phyloP scores from a whole-genome alignment of 345 rosid genomes.

The Aquilaria sinensis region DNA sequence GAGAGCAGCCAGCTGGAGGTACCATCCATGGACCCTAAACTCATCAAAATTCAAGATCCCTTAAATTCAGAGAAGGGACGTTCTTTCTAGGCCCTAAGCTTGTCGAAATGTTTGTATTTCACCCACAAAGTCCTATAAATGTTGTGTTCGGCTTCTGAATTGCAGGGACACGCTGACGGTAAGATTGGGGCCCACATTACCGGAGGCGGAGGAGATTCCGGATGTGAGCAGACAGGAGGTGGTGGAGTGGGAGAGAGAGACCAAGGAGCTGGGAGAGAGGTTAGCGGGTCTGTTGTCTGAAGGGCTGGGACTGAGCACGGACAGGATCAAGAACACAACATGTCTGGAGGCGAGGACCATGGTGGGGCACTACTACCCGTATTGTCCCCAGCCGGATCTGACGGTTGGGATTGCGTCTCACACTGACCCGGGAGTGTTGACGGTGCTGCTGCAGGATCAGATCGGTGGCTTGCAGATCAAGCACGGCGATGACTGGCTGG shows the following conservation, averaged over 20 bases:
- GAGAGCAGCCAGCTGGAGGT: slow-evolving; percentile 66
- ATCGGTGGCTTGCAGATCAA: slow-evolving; percentile 50
- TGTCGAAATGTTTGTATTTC: too few relatives aligned
- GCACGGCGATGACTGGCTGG: slow-evolving; percentile 37
- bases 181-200: slow-evolving; percentile 19
- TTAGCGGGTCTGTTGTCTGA: slow-evolving; percentile 40
- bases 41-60: not conserved
- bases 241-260: slow-evolving; percentile 33
- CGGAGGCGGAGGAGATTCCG: slow-evolving; percentile 27
- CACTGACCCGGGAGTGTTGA: slow-evolving; percentile 39
- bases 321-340: slow-evolving; percentile 29
- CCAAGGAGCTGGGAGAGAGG: slow-evolving; percentile 24
- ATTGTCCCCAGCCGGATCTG: slow-evolving; percentile 54
- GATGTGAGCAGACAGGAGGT: slow-evolving; percentile 36
- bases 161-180: slow-evolving; percentile 47
- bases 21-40: too few relatives aligned
- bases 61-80: not conserved
- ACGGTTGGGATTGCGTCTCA: slow-evolving; percentile 43
- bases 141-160: not conserved
- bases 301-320: slow-evolving; percentile 33
- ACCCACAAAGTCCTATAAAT: not conserved
- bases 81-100: not conserved
- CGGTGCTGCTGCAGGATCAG: slow-evolving; percentile 39
- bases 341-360: slow-evolving; percentile 31
- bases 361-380: slow-evolving; percentile 45